Percentiles rank a stretch among this genome's conserved stretches.
These are phyloP conservation scores for Pelargonium exstipulatum DNA, from an alignment of 441 rosid species.

Conservation along the genomic window DNA sequence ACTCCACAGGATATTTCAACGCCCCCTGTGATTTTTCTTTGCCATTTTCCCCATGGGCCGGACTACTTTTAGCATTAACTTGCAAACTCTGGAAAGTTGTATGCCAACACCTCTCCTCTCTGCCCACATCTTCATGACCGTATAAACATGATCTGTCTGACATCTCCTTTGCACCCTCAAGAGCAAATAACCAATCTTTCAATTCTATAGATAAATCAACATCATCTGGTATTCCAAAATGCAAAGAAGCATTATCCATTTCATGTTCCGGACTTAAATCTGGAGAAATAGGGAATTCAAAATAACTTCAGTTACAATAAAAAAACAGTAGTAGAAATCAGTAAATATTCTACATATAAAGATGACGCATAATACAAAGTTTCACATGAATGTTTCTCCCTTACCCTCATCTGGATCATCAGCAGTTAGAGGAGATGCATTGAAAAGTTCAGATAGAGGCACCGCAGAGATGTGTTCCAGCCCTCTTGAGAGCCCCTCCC, in stretches of 20 bases:
- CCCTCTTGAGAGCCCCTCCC: slow-evolving; percentile 76
- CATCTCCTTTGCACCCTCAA: slow-evolving; percentile 73
- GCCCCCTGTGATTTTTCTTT: slow-evolving; percentile 34
- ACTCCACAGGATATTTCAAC: slow-evolving; percentile 59
- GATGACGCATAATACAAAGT: neutral
- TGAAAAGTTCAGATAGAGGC: slow-evolving; percentile 78
- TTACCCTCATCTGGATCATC: slow-evolving; percentile 55
- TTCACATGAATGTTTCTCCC: slow-evolving; percentile 10
- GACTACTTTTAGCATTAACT: slow-evolving; percentile 57
- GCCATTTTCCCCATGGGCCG: slow-evolving; percentile 29
- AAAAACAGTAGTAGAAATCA: neutral
- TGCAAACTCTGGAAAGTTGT: slow-evolving; percentile 58
- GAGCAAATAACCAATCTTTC: slow-evolving; percentile 93
- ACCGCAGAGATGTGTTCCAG: slow-evolving; percentile 68
- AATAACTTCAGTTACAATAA: slow-evolving; percentile 19
- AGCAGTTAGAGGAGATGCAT: slow-evolving; percentile 44
- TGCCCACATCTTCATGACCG: slow-evolving; percentile 35
- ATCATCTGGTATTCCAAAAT: slow-evolving; percentile 70
- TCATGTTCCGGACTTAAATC: slow-evolving; percentile 41
- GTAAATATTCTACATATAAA: neutral
- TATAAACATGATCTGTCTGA: slow-evolving; percentile 49
- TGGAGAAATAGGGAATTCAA: slow-evolving; percentile 27
- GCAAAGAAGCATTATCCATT: slow-evolving; percentile 44
- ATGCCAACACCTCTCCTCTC: slow-evolving; percentile 96
- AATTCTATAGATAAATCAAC: slow-evolving; percentile 72